Percentiles rank a stretch among this genome's conserved stretches.
Evolutionary conservation across 208 protist species (phyloP).

Genomic region (Trypanosomatidae sp.): DNA sequence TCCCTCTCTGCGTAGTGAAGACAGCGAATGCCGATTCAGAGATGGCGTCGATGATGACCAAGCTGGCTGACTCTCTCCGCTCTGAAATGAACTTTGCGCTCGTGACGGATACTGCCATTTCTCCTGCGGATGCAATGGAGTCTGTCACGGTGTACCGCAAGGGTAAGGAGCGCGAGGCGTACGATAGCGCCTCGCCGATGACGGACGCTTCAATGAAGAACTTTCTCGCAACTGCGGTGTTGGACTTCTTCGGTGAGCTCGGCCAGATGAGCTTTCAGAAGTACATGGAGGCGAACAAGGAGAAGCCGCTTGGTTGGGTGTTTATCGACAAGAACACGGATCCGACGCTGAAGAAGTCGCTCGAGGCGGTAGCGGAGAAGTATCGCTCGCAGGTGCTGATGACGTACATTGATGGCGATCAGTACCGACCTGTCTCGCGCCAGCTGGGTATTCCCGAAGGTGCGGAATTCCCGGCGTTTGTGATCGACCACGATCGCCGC

Average conservation of each 20-base stretch:
- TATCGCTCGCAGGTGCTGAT: constrained; percentile 72
- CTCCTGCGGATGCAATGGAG: constrained; percentile 51
- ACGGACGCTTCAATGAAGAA: constrained; percentile 37
- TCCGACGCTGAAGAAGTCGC: constrained; percentile 22
- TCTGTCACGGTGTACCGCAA: constrained; percentile 62
- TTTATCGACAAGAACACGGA: constrained; percentile 49
- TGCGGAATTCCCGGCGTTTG: constrained; percentile 73
- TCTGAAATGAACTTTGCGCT: constrained; percentile 57
- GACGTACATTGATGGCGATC: constrained; percentile 70
- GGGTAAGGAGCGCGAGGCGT: constrained; percentile 46
- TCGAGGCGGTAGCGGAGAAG: constrained; percentile 62
- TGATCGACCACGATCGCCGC: constrained; percentile 47
- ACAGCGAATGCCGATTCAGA: constrained; percentile 39
- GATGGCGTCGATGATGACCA: constrained; percentile 29
- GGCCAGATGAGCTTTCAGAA: constrained; percentile 52
- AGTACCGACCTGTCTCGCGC: constrained; percentile 59
- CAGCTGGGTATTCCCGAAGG: constrained; percentile 64
- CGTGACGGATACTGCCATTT: constrained; percentile 50
- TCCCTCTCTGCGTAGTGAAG: constrained; percentile 54
- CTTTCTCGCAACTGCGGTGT: constrained; percentile 50
- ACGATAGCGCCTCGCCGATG: constrained; percentile 30
- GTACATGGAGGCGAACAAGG: constrained; percentile 56
- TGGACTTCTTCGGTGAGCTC: constrained; percentile 78
- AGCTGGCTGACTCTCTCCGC: constrained; percentile 41
- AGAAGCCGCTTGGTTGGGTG: constrained; percentile 65